Percentiles rank a stretch among this genome's conserved stretches.
Conservation (phyloP, 2,329 filamentous ascomycete species). For the Exophiala oligosperma region DNA sequence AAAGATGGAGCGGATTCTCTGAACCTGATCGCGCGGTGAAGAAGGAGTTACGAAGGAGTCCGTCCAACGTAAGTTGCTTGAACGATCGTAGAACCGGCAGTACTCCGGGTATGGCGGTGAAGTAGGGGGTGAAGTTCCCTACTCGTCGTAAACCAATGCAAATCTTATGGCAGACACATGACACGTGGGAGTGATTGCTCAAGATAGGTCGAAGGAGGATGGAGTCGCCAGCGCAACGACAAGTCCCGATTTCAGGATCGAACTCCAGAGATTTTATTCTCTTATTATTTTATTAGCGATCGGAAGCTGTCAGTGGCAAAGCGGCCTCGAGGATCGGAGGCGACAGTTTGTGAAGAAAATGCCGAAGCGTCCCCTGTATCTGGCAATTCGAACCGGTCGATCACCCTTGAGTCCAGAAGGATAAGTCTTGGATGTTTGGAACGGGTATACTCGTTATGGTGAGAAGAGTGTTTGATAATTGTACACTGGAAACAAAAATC, state of each 20-base stretch:
- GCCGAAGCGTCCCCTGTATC: too few species aligned
- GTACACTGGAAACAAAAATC: too few species aligned
- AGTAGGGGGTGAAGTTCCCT: conserved; percentile 3
- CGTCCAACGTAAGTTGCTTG: background rate
- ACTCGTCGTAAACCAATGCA: conserved; percentile 4
- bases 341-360: background rate
- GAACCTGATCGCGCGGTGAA: background rate
- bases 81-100: background rate
- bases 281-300: background rate
- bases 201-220: background rate
- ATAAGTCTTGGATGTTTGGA: too few species aligned
- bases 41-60: background rate
- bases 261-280: background rate
- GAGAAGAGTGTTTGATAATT: too few species aligned
- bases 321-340: background rate
- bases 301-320: background rate
- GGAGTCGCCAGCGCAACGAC: background rate
- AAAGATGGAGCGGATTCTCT: background rate
- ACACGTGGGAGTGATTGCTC: background rate
- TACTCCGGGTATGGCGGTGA: conserved; percentile 8
- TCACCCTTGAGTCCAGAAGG: too few species aligned
- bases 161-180: conserved; percentile 13
- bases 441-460: too few species aligned
- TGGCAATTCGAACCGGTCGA: too few species aligned
- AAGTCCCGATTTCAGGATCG: background rate